A percentile compares a stretch with the other conserved stretches of the same genome.
Conservation (phyloP, 2,329 filamentous ascomycete species). For the Xylaria sp. region DNA sequence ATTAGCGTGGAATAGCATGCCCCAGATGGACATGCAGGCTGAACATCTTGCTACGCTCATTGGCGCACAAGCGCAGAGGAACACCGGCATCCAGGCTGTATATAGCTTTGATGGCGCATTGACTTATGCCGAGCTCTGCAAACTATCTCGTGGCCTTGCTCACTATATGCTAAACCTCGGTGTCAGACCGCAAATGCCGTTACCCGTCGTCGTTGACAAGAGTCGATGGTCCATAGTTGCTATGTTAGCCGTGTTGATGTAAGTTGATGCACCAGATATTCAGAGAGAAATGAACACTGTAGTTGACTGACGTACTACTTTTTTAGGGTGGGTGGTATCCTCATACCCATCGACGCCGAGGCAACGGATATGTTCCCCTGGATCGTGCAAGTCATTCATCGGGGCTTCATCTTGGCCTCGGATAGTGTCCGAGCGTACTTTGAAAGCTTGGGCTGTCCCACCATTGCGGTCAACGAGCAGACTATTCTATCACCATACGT, state of each 20-base stretch:
- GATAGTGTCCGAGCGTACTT: constrained; percentile 56
- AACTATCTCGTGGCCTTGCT: constrained; percentile 47
- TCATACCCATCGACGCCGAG: constrained; percentile 62
- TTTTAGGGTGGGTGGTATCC: constrained; percentile 58
- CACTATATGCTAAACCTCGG: constrained; percentile 47
- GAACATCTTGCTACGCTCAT: constrained; percentile 60
- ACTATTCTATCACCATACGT: constrained; percentile 53
- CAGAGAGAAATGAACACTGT: background rate
- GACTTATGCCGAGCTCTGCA: constrained; percentile 48
- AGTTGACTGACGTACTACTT: constrained; percentile 13
- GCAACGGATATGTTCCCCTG: constrained; percentile 56
- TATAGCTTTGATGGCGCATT: constrained; percentile 50
- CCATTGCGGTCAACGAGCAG: constrained; percentile 57
- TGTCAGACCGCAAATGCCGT: constrained; percentile 54
- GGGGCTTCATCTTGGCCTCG: constrained; percentile 58
- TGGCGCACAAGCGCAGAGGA: constrained; percentile 53
- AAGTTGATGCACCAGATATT: constrained; percentile 60
- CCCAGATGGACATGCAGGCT: constrained; percentile 55
- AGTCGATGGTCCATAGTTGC: constrained; percentile 74
- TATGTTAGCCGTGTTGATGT: constrained; percentile 75
- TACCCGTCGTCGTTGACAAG: constrained; percentile 77
- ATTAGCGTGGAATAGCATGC: constrained; percentile 62
- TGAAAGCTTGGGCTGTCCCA: constrained; percentile 54
- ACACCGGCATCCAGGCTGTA: constrained; percentile 53
- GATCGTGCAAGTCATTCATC: constrained; percentile 57